A percentile compares a stretch with the other conserved stretches of the same genome.
phyloP scores from a whole-genome alignment of 1,284 basidiomycete species.

The Rhodotorula sp. region DNA sequence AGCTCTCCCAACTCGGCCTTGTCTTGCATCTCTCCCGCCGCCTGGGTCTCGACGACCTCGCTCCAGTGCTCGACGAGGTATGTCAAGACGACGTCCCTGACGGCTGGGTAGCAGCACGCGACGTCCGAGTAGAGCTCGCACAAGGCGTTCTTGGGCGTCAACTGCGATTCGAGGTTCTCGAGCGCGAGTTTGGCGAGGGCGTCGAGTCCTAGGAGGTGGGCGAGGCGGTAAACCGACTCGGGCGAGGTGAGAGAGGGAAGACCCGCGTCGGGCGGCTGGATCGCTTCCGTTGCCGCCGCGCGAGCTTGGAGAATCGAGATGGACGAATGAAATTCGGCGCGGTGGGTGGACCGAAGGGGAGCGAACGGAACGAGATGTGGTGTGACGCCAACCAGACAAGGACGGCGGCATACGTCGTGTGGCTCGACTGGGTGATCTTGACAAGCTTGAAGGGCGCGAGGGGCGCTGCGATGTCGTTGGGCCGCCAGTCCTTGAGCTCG shows the following conservation, averaged over 20 bases:
- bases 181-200: slow-evolving; percentile 3
- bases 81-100: background rate
- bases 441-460: background rate
- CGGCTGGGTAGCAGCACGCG: background rate
- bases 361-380: background rate
- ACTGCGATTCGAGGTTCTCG: background rate
- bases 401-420: slow-evolving; percentile 5
- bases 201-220: slow-evolving; percentile 8
- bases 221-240: slow-evolving; percentile 17
- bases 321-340: too few species aligned
- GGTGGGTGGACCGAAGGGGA: background rate
- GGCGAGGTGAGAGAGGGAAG: slow-evolving; percentile 2
- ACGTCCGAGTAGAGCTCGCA: slow-evolving; percentile 8
- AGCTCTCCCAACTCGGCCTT: background rate
- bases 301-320: too few species aligned
- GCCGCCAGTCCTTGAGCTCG: too few species aligned
- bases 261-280: too few species aligned
- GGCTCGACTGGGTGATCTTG: background rate
- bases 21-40: background rate
- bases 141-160: background rate
- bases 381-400: background rate
- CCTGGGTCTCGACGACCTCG: background rate
- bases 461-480: too few species aligned
- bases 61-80: background rate
- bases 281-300: too few species aligned